Evolutionary conservation across 2,329 filamentous ascomycete species (phyloP).

Genomic region (Eutypa lata): DNA sequence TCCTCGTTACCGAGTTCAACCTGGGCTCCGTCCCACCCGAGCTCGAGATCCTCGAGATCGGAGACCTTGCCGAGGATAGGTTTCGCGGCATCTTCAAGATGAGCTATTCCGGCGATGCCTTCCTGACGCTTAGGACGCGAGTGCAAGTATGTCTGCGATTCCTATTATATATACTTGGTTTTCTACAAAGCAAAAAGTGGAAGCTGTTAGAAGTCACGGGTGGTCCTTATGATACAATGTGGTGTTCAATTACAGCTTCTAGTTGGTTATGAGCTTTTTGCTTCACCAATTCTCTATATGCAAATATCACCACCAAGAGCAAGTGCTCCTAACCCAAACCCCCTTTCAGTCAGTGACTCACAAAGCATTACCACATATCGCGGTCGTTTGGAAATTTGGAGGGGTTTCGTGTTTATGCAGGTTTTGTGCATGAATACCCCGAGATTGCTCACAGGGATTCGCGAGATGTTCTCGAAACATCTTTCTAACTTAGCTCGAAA

Average conservation of each 20-base stretch:
- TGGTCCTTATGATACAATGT: too few relatives aligned
- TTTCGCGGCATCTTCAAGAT: constrained; percentile 99
- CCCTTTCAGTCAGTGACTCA: constrained; percentile 1
- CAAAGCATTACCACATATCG: too few relatives aligned
- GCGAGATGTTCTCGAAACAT: constrained; percentile 21
- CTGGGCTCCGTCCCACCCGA: constrained; percentile 91
- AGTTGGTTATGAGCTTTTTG: neutral
- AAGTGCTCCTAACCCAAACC: constrained; percentile 14
- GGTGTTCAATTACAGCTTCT: neutral
- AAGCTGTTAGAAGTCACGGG: too few relatives aligned
- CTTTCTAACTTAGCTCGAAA: constrained; percentile 19
- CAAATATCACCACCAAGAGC: constrained; percentile 11
- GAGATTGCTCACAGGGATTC: constrained; percentile 29
- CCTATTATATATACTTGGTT: constrained; percentile 3
- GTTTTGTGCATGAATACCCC: constrained; percentile 31
- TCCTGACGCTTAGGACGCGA: constrained; percentile 88
- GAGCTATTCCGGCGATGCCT: constrained; percentile 95
- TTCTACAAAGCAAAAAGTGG: neutral
- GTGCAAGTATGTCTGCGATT: constrained; percentile 68
- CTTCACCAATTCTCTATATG: neutral
- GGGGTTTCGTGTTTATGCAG: constrained; percentile 27
- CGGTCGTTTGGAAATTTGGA: constrained; percentile 8
- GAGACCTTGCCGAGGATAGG: constrained; percentile 92
- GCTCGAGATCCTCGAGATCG: constrained; percentile 95
- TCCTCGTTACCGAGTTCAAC: constrained; percentile 96